Percentiles rank a stretch among this genome's conserved stretches.
phyloP scores from a whole-genome alignment of 768 basidiomycete species.

The Holtermanniella nyarrowii region DNA sequence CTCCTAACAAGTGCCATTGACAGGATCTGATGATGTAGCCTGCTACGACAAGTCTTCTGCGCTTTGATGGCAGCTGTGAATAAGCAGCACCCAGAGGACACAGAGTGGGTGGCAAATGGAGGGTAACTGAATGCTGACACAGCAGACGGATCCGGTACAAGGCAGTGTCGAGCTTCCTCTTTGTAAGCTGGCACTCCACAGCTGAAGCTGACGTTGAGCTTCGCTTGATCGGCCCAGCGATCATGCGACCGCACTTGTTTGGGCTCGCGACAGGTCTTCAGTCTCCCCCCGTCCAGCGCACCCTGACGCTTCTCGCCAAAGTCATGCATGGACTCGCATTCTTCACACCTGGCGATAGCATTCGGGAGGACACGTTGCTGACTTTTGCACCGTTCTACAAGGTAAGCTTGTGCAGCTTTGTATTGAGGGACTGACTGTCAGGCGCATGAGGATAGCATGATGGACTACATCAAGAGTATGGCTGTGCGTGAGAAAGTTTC shows the following conservation, averaged over 20 bases:
- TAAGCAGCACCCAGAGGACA: constrained; percentile 5
- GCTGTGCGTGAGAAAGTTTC: not conserved
- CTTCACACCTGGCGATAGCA: constrained; percentile 6
- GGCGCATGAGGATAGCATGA: not conserved
- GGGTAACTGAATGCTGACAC: not conserved
- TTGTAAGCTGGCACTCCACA: constrained; percentile 5
- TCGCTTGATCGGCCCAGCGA: constrained; percentile 18
- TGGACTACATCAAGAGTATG: not conserved
- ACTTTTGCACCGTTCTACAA: not conserved
- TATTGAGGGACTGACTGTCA: not conserved
- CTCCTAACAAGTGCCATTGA: too few species aligned
- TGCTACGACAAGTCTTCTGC: constrained; percentile 8
- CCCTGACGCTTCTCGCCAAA: constrained; percentile 14
- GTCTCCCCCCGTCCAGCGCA: constrained; percentile 5
- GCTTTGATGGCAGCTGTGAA: constrained; percentile 9
- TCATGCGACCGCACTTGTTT: constrained; percentile 20
- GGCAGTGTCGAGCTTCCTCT: constrained; percentile 14
- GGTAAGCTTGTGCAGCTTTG: not conserved
- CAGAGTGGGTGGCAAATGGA: not conserved
- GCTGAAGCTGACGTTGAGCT: constrained; percentile 4
- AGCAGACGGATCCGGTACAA: constrained; percentile 13
- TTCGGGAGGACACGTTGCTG: constrained; percentile 1
- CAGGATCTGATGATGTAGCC: not conserved
- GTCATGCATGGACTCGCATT: constrained; percentile 17
- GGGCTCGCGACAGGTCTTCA: constrained; percentile 10